These are phyloP conservation scores for Gossypium davidsonii DNA, from an alignment of 441 rosid genomes.

Conservation along the genomic window DNA sequence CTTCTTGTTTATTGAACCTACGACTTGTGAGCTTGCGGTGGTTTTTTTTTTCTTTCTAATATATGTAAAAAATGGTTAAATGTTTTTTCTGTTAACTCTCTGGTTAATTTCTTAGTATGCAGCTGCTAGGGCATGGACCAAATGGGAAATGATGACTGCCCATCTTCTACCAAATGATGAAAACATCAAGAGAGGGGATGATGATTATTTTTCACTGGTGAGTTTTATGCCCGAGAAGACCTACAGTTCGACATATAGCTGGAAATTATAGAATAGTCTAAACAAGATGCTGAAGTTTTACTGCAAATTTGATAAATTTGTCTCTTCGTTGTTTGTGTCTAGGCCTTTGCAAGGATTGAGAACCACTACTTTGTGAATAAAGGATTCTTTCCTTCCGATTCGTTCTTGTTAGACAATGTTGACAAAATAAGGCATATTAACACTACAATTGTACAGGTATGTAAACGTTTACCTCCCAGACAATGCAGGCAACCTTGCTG, in stretches of 20 bases:
- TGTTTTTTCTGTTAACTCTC: constrained; percentile 12
- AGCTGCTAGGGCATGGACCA: constrained; percentile 95
- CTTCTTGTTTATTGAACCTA: not conserved
- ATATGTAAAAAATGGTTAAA: not conserved
- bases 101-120: constrained; percentile 50
- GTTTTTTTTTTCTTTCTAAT: too few relatives aligned
- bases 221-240: constrained; percentile 18
- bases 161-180: constrained; percentile 77
- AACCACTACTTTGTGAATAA: constrained; percentile 81
- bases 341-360: constrained; percentile 99
- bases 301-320: not conserved
- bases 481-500: not conserved
- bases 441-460: constrained; percentile 78
- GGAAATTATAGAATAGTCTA: not conserved
- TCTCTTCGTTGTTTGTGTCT: constrained; percentile 18
- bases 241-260: not conserved
- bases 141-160: constrained; percentile 95
- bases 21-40: not conserved
- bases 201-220: constrained; percentile 80
- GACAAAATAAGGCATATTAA: constrained; percentile 80
- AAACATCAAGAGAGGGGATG: constrained; percentile 73
- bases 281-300: not conserved
- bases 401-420: constrained; percentile 69
- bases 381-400: constrained; percentile 73
- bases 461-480: not conserved